Evolutionary conservation across 1,284 basidiomycete genomes (phyloP).

Genomic region (Fomitopsis palustris): DNA sequence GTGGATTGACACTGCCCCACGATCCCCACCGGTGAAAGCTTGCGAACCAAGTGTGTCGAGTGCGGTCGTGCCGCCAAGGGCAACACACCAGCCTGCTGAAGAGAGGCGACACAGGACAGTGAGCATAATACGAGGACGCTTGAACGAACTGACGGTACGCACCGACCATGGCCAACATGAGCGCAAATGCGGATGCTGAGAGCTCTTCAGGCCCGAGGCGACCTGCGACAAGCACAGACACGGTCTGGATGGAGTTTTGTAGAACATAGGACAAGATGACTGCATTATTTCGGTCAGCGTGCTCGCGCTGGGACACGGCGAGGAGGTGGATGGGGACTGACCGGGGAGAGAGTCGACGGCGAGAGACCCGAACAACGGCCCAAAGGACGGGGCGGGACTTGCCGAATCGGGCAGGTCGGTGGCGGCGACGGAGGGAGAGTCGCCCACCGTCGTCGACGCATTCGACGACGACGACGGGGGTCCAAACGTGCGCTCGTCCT

Average conservation of each 20-base stretch:
- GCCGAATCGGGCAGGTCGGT: constrained; percentile 17
- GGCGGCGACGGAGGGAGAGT: constrained; percentile 10
- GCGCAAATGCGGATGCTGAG: constrained; percentile 65
- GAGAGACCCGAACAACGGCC: constrained; percentile 43
- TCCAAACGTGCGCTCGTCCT: background rate
- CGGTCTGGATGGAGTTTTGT: constrained; percentile 71
- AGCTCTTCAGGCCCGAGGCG: constrained; percentile 66
- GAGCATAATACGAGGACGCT: background rate
- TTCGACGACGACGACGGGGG: constrained; percentile 6
- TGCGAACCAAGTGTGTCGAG: constrained; percentile 76
- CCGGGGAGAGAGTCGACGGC: constrained; percentile 55
- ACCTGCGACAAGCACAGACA: constrained; percentile 58
- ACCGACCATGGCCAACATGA: constrained; percentile 77
- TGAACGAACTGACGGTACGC: constrained; percentile 33
- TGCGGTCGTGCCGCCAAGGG: constrained; percentile 73
- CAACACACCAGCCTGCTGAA: constrained; percentile 64
- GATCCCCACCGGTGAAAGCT: constrained; percentile 61
- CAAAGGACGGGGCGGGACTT: constrained; percentile 26
- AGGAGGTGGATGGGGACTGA: constrained; percentile 21
- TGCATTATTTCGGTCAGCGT: constrained; percentile 5
- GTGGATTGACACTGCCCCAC: constrained; percentile 58
- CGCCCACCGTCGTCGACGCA: constrained; percentile 12
- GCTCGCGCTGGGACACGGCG: background rate
- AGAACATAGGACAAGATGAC: constrained; percentile 51
- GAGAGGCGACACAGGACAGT: constrained; percentile 5